Base-by-base conservation (phyloP, 108 stramenopile species). In the Pelagomonas calceolata region DNA sequence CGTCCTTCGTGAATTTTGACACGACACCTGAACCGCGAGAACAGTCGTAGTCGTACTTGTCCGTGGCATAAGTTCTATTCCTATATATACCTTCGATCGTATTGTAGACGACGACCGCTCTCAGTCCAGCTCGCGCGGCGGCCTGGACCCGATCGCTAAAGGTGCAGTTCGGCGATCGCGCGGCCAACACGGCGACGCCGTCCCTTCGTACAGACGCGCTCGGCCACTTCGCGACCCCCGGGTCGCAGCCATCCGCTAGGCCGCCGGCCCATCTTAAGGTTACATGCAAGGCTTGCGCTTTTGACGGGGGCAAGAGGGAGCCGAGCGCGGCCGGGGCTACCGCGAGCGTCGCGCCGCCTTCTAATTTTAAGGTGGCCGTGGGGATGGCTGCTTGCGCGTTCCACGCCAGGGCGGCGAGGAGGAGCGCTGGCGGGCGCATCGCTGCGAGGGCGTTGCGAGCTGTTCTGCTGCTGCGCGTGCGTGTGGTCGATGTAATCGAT, bases 1-100 rank as follows among this genome's bases (percentile, higher is more conserved):
- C 21, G 21, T 16, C 26, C 26, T 60, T 60, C 21, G 51, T 14
- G 10, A 32, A 16, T 21, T 4, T 32, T 15, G 3, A 43, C 32
- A 46, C 32, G 10, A 66, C 29, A 31, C 33, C 64, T 26, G 63
- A 30, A 30, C 69, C 69, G 69, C 60, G 51, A 32, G 15, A n/a
- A 73, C 92, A 93, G 74, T 93, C 92, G 81, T 89, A 93, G 79
- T 93, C 90, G 67, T 75, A 36, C 30, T 73, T 51, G n/a, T 73
- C 69, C 51, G 18, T 26, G 51, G 51, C 51, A 26, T 16, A 16
- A 1, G 51, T 26, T 1, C 51, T 17, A 12, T 60, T 60, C 51
- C 51, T 17, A 12, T 60, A 60, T 17, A 60, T 60, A 26, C 51
- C 51, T 26, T 60, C 51, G 51, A 60, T 3, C 51, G 51, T 60